Evolutionary conservation across 2,329 filamentous ascomycete species (phyloP).

Genomic region (Colletotrichum simmondsii): DNA sequence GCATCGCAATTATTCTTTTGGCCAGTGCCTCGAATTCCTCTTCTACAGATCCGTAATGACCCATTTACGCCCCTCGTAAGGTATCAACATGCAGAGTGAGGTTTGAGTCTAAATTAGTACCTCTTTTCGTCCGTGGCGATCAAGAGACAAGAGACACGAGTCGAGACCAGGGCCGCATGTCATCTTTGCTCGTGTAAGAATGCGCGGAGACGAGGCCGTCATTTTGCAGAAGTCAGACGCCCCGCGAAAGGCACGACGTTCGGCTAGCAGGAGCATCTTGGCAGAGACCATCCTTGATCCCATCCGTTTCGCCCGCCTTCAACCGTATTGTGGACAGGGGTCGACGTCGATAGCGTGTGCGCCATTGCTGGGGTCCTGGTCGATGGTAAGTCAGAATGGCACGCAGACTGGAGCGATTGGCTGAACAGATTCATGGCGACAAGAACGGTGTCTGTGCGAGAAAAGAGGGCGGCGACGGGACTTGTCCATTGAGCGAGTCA

Average conservation of each 20-base stretch:
- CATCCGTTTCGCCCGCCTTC: slow-evolving; percentile 29
- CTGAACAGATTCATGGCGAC: slow-evolving; percentile 17
- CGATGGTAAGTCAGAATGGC: slow-evolving; percentile 16
- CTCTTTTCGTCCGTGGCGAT: slow-evolving; percentile 7
- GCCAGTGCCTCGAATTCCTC: not conserved
- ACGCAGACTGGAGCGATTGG: slow-evolving; percentile 25
- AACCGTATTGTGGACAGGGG: slow-evolving; percentile 27
- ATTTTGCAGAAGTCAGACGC: slow-evolving; percentile 18
- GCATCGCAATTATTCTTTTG: not conserved
- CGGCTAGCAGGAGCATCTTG: slow-evolving; percentile 17
- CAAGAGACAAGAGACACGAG: slow-evolving; percentile 10
- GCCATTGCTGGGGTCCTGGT: slow-evolving; percentile 17
- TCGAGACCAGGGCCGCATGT: not conserved
- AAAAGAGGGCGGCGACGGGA: not conserved
- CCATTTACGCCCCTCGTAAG: not conserved
- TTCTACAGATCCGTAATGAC: not conserved
- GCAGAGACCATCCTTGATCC: slow-evolving; percentile 24
- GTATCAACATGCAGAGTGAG: not conserved
- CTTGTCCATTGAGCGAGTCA: slow-evolving; percentile 23
- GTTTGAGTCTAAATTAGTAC: slow-evolving; percentile 16
- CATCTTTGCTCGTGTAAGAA: slow-evolving; percentile 10
- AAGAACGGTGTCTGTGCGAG: slow-evolving; percentile 34
- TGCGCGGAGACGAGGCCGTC: slow-evolving; percentile 13
- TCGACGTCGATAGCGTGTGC: slow-evolving; percentile 26
- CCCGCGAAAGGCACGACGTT: slow-evolving; percentile 20